phyloP scores from a whole-genome alignment of 2,329 filamentous ascomycete genomes.

The Fusarium odoratissimum region DNA sequence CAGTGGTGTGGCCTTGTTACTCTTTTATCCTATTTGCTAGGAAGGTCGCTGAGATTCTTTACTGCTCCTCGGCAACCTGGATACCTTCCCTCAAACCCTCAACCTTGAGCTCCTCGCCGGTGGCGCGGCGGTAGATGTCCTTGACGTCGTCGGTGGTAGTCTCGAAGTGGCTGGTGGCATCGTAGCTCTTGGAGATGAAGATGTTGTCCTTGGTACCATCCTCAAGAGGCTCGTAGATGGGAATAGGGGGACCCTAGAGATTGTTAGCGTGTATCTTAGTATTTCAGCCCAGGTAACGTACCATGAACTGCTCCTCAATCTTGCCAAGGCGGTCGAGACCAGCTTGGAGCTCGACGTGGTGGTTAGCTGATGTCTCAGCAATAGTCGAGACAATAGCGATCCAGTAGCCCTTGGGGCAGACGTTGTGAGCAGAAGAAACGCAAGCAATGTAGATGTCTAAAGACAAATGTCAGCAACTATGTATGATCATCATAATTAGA shows the following conservation, averaged over 20 bases:
- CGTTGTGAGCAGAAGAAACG: constrained; percentile 95
- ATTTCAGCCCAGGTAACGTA: constrained; percentile 48
- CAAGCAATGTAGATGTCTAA: constrained; percentile 96
- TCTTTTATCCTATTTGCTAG: constrained; percentile 16
- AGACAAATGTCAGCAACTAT: constrained; percentile 16
- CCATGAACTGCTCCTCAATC: constrained; percentile 98
- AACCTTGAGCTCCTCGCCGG: constrained; percentile 87
- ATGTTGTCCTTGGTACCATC: constrained; percentile 88
- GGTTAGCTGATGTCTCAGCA: constrained; percentile 89
- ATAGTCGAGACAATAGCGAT: constrained; percentile 99
- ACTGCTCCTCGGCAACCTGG: constrained; percentile 76
- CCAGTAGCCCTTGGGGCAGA: constrained; percentile 99
- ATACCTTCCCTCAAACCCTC: constrained; percentile 86
- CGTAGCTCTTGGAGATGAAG: constrained; percentile 98
- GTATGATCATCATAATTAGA: neutral
- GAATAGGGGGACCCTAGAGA: constrained; percentile 79
- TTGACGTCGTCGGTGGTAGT: constrained; percentile 90
- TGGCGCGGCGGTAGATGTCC: constrained; percentile 88
- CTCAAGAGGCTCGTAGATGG: constrained; percentile 90
- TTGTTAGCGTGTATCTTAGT: neutral
- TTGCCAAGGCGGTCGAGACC: constrained; percentile 91
- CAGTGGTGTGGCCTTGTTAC: constrained; percentile 19
- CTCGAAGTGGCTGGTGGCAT: constrained; percentile 98
- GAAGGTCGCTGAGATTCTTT: constrained; percentile 19
- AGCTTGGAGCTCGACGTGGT: constrained; percentile 93